A percentile compares a stretch with the other conserved stretches of the same genome.
phyloP scores from a whole-genome alignment of 2,329 filamentous ascomycete species.

The Ascochyta rabiei region DNA sequence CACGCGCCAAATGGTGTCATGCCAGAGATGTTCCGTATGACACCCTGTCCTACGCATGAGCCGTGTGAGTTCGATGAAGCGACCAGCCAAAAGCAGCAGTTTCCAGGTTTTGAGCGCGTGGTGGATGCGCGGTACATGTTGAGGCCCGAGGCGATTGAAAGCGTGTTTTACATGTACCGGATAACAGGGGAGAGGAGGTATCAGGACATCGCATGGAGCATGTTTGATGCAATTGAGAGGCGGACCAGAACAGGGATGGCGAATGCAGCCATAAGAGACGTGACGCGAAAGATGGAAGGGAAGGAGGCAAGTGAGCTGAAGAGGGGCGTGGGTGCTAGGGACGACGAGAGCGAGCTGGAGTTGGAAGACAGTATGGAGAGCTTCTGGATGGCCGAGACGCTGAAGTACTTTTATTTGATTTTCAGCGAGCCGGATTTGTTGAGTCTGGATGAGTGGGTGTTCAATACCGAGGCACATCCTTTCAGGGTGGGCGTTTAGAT shows the following conservation, averaged over 20 bases:
- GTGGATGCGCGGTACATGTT: slow-evolving; percentile 65
- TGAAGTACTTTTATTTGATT: slow-evolving; percentile 69
- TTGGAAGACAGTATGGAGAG: slow-evolving; percentile 69
- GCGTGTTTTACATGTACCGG: slow-evolving; percentile 75
- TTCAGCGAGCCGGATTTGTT: slow-evolving; percentile 63
- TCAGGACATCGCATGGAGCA: slow-evolving; percentile 72
- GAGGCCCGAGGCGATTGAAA: slow-evolving; percentile 76
- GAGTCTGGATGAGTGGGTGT: slow-evolving; percentile 67
- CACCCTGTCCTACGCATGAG: slow-evolving; percentile 51
- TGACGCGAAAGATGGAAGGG: slow-evolving; percentile 27
- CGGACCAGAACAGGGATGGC: slow-evolving; percentile 67
- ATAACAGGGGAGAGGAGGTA: slow-evolving; percentile 69
- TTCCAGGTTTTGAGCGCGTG: slow-evolving; percentile 60
- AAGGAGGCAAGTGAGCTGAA: slow-evolving; percentile 2
- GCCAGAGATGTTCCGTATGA: slow-evolving; percentile 62
- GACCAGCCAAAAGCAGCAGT: slow-evolving; percentile 7
- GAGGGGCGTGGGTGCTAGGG: background rate
- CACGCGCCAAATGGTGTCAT: slow-evolving; percentile 62
- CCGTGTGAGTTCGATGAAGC: slow-evolving; percentile 45
- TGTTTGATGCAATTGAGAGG: slow-evolving; percentile 69
- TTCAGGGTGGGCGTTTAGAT: slow-evolving; percentile 24
- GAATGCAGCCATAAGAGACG: slow-evolving; percentile 66
- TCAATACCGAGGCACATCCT: slow-evolving; percentile 54
- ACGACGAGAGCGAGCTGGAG: slow-evolving; percentile 40
- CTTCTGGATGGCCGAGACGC: slow-evolving; percentile 71